Evolutionary conservation across 805 yeast genomes (phyloP).

Genomic region (Blastobotrys peoriensis): DNA sequence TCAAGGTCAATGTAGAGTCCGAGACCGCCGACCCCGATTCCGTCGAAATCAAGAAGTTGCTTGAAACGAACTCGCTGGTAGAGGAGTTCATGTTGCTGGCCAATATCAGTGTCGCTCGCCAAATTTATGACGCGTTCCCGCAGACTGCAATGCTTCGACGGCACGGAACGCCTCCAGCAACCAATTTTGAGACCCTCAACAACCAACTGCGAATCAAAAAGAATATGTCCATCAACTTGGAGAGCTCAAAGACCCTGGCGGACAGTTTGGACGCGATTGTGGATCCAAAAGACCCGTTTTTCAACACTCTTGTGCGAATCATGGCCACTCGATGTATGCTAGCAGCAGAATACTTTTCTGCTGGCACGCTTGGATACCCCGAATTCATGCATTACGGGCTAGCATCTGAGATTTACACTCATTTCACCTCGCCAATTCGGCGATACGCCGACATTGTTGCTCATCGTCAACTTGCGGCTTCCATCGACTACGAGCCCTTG

Average conservation of each 20-base stretch:
- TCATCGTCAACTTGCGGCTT: constrained; percentile 97
- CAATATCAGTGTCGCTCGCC: constrained; percentile 90
- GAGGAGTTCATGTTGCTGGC: constrained; percentile 99
- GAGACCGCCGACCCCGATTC: constrained; percentile 96
- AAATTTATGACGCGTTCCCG: constrained; percentile 87
- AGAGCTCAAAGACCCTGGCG: constrained; percentile 84
- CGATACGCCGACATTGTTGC: constrained; percentile 97
- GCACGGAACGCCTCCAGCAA: constrained; percentile 94
- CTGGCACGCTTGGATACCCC: constrained; percentile 83
- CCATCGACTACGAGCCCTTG: constrained; percentile 85
- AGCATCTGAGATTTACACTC: constrained; percentile 96
- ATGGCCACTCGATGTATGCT: constrained; percentile 99
- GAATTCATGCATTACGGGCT: constrained; percentile 96
- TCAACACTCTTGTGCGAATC: constrained; percentile 88
- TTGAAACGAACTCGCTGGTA: constrained; percentile 91
- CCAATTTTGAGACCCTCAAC: constrained; percentile 83
- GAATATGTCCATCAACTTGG: constrained; percentile 67
- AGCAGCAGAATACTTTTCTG: constrained; percentile 96
- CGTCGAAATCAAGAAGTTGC: constrained; percentile 80
- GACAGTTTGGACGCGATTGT: constrained; percentile 86
- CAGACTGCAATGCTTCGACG: constrained; percentile 98
- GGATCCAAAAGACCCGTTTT: constrained; percentile 79
- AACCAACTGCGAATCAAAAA: constrained; percentile 83
- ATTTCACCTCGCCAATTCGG: constrained; percentile 97
- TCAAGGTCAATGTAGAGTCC: constrained; percentile 92